phyloP scores from a whole-genome alignment of 805 yeast species.

The Barnettozyma sucrosica region DNA sequence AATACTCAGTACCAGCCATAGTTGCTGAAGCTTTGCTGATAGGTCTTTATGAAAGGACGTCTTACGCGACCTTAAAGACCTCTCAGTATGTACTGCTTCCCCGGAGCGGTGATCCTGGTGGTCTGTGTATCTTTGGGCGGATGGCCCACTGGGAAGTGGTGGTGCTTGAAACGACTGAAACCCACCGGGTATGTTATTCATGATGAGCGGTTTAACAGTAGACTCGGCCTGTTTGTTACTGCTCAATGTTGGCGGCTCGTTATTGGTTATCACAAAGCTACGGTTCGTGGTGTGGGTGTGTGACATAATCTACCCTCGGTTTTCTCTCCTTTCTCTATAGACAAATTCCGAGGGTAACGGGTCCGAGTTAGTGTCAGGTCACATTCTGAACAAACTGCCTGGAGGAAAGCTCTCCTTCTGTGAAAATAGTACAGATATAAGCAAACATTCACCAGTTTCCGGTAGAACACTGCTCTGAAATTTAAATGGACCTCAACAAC shows the following conservation, averaged over 20 bases:
- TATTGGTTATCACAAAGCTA: neutral
- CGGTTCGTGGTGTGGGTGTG: too few relatives aligned
- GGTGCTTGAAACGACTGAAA: constrained; percentile 14
- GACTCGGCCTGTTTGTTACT: neutral
- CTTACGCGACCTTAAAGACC: constrained; percentile 15
- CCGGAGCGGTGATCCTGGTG: neutral
- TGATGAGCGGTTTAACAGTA: neutral
- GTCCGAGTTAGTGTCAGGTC: neutral
- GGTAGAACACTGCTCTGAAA: too few relatives aligned
- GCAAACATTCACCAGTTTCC: too few relatives aligned
- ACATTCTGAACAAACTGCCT: too few relatives aligned
- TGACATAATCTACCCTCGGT: too few relatives aligned
- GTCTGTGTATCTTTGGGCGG: neutral
- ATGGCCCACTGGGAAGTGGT: neutral
- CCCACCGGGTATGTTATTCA: constrained; percentile 23
- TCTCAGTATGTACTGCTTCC: constrained; percentile 2
- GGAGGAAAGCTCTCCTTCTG: too few relatives aligned
- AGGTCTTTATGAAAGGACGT: constrained; percentile 14
- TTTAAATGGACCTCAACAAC: too few relatives aligned
- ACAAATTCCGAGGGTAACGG: neutral
- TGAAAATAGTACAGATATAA: too few relatives aligned
- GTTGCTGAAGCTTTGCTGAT: neutral
- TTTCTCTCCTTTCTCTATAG: too few relatives aligned
- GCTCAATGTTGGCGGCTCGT: neutral
- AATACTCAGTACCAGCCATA: constrained; percentile 10